Conservation (phyloP, 1,284 basidiomycete species). For the Afroboletus lepidellus region DNA sequence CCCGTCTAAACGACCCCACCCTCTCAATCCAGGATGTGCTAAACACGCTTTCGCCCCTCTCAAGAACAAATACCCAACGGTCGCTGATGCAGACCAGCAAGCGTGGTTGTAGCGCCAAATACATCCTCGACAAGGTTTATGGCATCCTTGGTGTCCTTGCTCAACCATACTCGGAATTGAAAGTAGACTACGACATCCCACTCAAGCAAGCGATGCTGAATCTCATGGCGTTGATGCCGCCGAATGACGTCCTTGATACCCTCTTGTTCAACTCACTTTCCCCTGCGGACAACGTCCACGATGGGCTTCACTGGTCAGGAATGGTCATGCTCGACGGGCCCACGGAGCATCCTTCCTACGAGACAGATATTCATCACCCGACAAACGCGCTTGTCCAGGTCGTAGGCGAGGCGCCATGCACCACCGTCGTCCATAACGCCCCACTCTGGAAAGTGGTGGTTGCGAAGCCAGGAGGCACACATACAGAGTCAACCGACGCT, state of each 20-base stretch:
- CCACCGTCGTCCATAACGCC: slow-evolving; percentile 1
- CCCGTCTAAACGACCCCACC: neutral
- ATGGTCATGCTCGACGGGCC: slow-evolving; percentile 7
- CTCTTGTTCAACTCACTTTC: slow-evolving; percentile 7
- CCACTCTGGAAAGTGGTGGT: slow-evolving; percentile 8
- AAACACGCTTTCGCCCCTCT: slow-evolving; percentile 2
- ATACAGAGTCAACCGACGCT: neutral
- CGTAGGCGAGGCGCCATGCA: neutral
- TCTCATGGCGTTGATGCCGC: slow-evolving; percentile 10
- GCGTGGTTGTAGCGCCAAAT: neutral
- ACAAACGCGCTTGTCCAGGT: slow-evolving; percentile 1
- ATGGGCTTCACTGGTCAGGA: slow-evolving; percentile 8
- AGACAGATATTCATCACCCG: slow-evolving; percentile 3
- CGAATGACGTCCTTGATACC: slow-evolving; percentile 9
- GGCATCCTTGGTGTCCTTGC: slow-evolving; percentile 10
- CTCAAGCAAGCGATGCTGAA: slow-evolving; percentile 2
- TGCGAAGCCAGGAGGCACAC: neutral
- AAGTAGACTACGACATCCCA: neutral
- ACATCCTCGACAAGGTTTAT: slow-evolving; percentile 8
- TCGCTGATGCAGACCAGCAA: slow-evolving; percentile 3
- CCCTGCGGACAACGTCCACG: neutral
- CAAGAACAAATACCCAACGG: slow-evolving; percentile 1
- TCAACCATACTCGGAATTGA: neutral
- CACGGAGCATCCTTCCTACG: slow-evolving; percentile 14
- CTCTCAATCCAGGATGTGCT: slow-evolving; percentile 3